Base-by-base conservation (phyloP, 441 rosid species). In the Brassica balearica region DNA sequence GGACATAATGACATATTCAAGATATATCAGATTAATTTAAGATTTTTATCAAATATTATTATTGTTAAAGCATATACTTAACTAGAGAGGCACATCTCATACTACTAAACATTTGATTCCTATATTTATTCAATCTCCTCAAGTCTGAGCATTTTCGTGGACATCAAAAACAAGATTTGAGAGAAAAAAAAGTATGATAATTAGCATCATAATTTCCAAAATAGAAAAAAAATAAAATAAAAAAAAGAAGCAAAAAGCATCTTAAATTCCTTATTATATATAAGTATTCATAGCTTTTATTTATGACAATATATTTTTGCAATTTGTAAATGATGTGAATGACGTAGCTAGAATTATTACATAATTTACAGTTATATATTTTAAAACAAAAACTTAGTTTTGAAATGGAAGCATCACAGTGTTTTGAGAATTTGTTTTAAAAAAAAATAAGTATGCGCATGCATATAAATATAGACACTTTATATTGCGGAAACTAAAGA, bases 361-460 rank as follows among this genome's bases (percentile, higher is more conserved):
- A 9, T 8, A 41, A 9, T 9, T 41, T 46, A 12, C 1, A 46
- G 5, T 46, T 46, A 46, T 46, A 12, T 46, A 34, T n/a, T 12
- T 43, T 46, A 46, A 46, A 46, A 46, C 55, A 46, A 46, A 46
- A 46, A 4, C 6, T 46, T 12, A 12, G 15, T 46, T 12, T 46
- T 46, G 55, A 46, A 11, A 12, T 46, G 6, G 55, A 46, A 46
- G 15, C 15, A 12, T 46, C 3, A 46, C 46, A 38, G 10, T 38
- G 46, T 38, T 38, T 38, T 10, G n/a, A 10, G n/a, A 38, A 36
- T 38, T 8, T 38, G 46, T 38, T 38, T 38, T 38, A 9, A 8
- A 8, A 38, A 8, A 9, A 32, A 41, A 58, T 7, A 43, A 46
- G 68, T 68, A 62, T 69, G 56, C 56, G 69, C 74, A 23, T 61